Percentiles rank a stretch among this genome's conserved stretches.
These are phyloP conservation scores for Crucihimalaya himalaica DNA, from an alignment of 345 rosid genomes.

Conservation along the genomic window DNA sequence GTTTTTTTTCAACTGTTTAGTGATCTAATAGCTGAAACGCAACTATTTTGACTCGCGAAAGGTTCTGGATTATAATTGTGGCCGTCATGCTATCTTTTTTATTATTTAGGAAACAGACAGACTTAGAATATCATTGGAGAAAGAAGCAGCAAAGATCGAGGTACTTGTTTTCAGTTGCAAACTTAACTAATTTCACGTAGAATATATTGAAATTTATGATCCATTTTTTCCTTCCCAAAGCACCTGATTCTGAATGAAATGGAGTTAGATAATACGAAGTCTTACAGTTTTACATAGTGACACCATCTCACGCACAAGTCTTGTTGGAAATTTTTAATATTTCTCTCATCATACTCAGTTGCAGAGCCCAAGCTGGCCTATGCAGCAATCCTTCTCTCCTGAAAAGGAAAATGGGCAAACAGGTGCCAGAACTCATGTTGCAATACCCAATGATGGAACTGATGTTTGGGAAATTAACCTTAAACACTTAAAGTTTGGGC, in stretches of 20 bases:
- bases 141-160: constrained; percentile 74
- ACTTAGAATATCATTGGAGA: constrained; percentile 72
- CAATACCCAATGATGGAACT: constrained; percentile 89
- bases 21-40: not conserved
- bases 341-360: constrained; percentile 28
- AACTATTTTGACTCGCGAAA: not conserved
- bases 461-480: constrained; percentile 98
- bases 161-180: constrained; percentile 44
- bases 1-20: constrained; percentile 3
- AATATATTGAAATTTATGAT: not conserved
- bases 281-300: constrained; percentile 3
- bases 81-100: constrained; percentile 39
- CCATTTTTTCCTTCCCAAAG: not conserved
- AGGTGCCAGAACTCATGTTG: constrained; percentile 49
- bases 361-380: constrained; percentile 64
- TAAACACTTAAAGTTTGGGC: constrained; percentile 64
- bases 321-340: not conserved
- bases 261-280: constrained; percentile 5
- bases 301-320: constrained; percentile 17
- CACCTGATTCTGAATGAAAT: not conserved
- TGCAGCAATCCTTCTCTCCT: constrained; percentile 54
- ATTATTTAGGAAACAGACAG: constrained; percentile 70
- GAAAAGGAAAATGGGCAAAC: constrained; percentile 46
- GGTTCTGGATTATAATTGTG: constrained; percentile 19
- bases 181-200: not conserved